Base-by-base conservation (phyloP, 805 yeast species). In the Candida alai region DNA sequence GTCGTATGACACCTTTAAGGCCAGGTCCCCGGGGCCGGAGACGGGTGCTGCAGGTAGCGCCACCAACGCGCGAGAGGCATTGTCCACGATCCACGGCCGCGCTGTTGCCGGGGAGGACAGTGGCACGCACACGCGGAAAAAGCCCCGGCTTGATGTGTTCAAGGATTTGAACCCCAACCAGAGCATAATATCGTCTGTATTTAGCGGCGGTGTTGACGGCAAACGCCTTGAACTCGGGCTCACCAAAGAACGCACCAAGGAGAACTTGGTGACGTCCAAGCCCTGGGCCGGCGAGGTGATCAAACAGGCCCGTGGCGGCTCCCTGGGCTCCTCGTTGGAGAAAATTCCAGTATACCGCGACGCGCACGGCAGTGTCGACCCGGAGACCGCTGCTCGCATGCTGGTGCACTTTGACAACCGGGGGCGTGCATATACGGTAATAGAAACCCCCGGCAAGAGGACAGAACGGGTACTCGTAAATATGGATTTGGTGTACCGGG, bases 241-340 rank as follows among this genome's bases (percentile, higher is more conserved):
- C 1, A 54, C 74, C 1, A 61, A 60, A 7, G 53, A 62, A 11
- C 54, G 84, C 34, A 65, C 68, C 29, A 84, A 84, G 52, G 95
- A 86, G 51, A 86, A 86, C 49, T 58, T 53, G 5, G 26, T 73
- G 14, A 59, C 62, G 2, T 67, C 87, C 1, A 63, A 60, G 6
- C 71, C 80, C 1, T 79, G 90, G 84, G 62, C 60, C 10, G 88
- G 90, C 1, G 81, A 83, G 45, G 63, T 59, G 2, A 33, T 80
- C n/a, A 51, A 58, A 15, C 82, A 78, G 45, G 52, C 58, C n/a
- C 7, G 23, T 3, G 11, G 23, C 7, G 4, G 36, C 18, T 1
- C 34, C 28, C 35, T 32, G 33, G 32, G 42, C n/a, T 32, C 64
- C 6, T 34, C 65, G 1, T n/a, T n/a, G n/a, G 64, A 74, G 21